Conservation (phyloP, 78 protist genomes). For the Creolimax fragrantissima region DNA sequence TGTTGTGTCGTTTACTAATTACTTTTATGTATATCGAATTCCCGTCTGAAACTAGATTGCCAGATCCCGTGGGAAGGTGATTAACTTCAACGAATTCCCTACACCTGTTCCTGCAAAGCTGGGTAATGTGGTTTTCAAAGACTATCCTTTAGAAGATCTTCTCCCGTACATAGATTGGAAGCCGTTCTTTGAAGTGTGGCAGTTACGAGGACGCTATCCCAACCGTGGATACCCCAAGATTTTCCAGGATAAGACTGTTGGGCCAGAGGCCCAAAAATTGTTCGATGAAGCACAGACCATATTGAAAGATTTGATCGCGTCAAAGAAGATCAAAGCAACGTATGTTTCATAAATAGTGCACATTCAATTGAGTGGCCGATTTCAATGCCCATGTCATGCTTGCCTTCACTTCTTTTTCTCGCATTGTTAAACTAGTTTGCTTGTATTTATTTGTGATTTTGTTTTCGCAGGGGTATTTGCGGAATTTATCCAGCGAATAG, state of each 20-base stretch:
- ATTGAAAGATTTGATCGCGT: slow-evolving; percentile 50
- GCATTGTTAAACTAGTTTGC: not conserved
- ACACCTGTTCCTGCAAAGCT: slow-evolving; percentile 30
- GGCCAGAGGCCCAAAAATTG: slow-evolving; percentile 79
- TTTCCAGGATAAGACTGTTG: slow-evolving; percentile 86
- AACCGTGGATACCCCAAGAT: slow-evolving; percentile 93
- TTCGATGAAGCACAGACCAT: slow-evolving; percentile 81
- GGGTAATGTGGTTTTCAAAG: slow-evolving; percentile 7
- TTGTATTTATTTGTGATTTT: not conserved
- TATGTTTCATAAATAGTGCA: no score
- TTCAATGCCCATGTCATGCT: not conserved
- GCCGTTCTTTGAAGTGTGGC: slow-evolving; percentile 83
- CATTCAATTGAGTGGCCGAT: no score
- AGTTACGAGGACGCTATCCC: slow-evolving; percentile 92
- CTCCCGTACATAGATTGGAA: slow-evolving; percentile 92
- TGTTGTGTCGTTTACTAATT: no score
- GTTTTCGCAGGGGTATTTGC: not conserved
- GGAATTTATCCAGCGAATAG: slow-evolving; percentile 81
- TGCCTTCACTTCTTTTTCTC: not conserved
- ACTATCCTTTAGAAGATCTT: slow-evolving; percentile 62
- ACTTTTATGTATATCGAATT: no score
- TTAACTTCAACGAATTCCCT: slow-evolving; percentile 41
- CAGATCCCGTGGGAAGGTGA: no score
- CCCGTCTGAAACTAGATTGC: no score
- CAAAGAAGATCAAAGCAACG: slow-evolving; percentile 45